phyloP scores from a whole-genome alignment of 768 basidiomycete genomes.

The Gelatoporia subvermispora region DNA sequence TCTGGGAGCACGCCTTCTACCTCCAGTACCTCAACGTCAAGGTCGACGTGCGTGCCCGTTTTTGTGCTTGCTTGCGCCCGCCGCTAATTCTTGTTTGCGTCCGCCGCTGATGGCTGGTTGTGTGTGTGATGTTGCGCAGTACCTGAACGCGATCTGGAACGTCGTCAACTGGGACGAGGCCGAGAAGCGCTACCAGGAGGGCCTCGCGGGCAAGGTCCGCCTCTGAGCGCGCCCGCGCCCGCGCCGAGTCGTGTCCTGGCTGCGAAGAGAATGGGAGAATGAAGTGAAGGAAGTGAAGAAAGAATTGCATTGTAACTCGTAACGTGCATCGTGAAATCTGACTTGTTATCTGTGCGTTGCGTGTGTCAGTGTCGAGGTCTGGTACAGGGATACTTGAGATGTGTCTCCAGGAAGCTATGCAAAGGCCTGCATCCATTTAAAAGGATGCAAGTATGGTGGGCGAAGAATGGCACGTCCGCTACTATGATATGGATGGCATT shows the following conservation, averaged over 20 bases:
- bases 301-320: slow-evolving; percentile 1
- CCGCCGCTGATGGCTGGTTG: background rate
- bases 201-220: slow-evolving; percentile 23
- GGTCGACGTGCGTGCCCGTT: slow-evolving; percentile 62
- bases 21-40: slow-evolving; percentile 96
- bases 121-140: slow-evolving; percentile 32
- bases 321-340: too few relatives aligned
- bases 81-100: background rate
- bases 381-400: too few relatives aligned
- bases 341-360: too few relatives aligned
- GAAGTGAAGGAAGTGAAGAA: slow-evolving; percentile 5
- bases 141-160: slow-evolving; percentile 73
- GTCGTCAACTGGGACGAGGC: slow-evolving; percentile 73
- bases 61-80: background rate
- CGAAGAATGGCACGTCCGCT: too few relatives aligned
- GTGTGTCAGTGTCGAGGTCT: too few relatives aligned
- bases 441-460: too few relatives aligned
- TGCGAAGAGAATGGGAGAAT: background rate
- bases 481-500: too few relatives aligned
- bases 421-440: too few relatives aligned
- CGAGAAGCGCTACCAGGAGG: slow-evolving; percentile 57
- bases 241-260: background rate
- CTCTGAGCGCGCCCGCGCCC: slow-evolving; percentile 34
- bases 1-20: slow-evolving; percentile 97
- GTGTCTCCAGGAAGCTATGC: too few relatives aligned